A percentile compares a stretch with the other conserved stretches of the same genome.
phyloP scores from a whole-genome alignment of 75 land plant genomes.

The Gnetum montanum region DNA sequence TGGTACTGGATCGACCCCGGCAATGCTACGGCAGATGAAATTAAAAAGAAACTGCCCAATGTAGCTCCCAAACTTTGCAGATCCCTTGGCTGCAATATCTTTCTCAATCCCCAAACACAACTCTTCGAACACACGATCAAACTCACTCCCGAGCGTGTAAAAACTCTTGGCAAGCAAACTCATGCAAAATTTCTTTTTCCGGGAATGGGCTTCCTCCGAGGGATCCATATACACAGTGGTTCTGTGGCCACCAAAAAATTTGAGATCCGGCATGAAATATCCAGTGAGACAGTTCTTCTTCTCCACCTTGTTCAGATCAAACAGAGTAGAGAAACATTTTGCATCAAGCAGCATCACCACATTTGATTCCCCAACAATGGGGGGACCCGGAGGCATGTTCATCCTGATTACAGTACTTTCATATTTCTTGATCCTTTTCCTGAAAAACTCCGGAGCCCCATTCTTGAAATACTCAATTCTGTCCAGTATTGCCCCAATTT shows the following conservation, averaged over 20 bases:
- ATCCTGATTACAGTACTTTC: conserved; percentile 66
- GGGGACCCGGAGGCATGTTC: conserved; percentile 88
- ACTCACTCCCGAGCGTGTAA: conserved; percentile 46
- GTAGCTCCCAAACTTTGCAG: conserved; percentile 23
- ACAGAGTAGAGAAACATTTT: conserved; percentile 72
- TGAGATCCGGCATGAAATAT: conserved; percentile 56
- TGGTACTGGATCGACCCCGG: conserved; percentile 41
- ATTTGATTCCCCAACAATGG: conserved; percentile 29
- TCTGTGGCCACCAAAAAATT: conserved; percentile 69
- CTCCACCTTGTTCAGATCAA: conserved; percentile 65
- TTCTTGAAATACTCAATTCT: conserved; percentile 52
- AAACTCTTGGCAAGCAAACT: conserved; percentile 30
- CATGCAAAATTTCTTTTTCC: conserved; percentile 50
- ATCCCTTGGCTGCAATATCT: conserved; percentile 25
- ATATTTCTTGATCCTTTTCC: conserved; percentile 38
- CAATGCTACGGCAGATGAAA: conserved; percentile 41
- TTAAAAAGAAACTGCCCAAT: conserved; percentile 44
- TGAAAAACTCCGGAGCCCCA: conserved; percentile 59
- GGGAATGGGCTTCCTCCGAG: conserved; percentile 57
- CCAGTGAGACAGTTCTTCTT: conserved; percentile 80
- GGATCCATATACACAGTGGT: conserved; percentile 65
- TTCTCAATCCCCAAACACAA: conserved; percentile 36
- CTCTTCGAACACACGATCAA: conserved; percentile 25
- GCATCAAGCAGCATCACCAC: conserved; percentile 76
- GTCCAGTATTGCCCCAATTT: conserved; percentile 52